A percentile compares a stretch with the other conserved stretches of the same genome.
phyloP scores from a whole-genome alignment of 495 filamentous ascomycete genomes.

The Parachaetomium inaequale region DNA sequence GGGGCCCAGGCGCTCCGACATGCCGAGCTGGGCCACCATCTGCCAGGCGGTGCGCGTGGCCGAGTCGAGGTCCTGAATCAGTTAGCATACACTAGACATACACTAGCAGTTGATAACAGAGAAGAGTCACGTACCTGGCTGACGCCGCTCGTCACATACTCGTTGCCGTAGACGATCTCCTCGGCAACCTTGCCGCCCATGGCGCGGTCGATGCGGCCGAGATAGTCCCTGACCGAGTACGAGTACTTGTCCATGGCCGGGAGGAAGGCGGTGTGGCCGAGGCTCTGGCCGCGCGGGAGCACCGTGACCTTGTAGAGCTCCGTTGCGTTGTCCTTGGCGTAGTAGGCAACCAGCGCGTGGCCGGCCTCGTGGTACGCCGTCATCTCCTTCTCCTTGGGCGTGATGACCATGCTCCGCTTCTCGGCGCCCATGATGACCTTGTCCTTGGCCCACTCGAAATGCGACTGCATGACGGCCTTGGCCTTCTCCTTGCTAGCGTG shows the following conservation, averaged over 20 bases:
- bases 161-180: constrained; percentile 82
- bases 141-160: constrained; percentile 82
- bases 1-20: constrained; percentile 84
- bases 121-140: constrained; percentile 56
- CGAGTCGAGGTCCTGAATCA: constrained; percentile 66
- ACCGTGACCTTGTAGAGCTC: constrained; percentile 96
- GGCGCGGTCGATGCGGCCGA: constrained; percentile 72
- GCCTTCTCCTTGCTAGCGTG: constrained; percentile 80
- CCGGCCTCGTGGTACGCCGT: constrained; percentile 98
- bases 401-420: constrained; percentile 79
- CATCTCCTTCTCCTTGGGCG: constrained; percentile 77
- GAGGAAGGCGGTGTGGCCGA: constrained; percentile 80
- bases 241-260: constrained; percentile 89
- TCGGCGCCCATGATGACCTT: constrained; percentile 98
- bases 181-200: constrained; percentile 95
- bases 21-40: constrained; percentile 83
- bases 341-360: constrained; percentile 84
- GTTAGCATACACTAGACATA: constrained; percentile 24
- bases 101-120: background rate
- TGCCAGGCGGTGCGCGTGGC: constrained; percentile 76
- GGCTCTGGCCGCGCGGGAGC: constrained; percentile 78
- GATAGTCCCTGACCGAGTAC: constrained; percentile 64
- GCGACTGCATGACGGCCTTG: constrained; percentile 64
- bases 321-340: constrained; percentile 61
- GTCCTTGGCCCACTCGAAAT: constrained; percentile 98